Conservation (phyloP, 2,329 filamentous ascomycete genomes). For the Cladosporium sp. region DNA sequence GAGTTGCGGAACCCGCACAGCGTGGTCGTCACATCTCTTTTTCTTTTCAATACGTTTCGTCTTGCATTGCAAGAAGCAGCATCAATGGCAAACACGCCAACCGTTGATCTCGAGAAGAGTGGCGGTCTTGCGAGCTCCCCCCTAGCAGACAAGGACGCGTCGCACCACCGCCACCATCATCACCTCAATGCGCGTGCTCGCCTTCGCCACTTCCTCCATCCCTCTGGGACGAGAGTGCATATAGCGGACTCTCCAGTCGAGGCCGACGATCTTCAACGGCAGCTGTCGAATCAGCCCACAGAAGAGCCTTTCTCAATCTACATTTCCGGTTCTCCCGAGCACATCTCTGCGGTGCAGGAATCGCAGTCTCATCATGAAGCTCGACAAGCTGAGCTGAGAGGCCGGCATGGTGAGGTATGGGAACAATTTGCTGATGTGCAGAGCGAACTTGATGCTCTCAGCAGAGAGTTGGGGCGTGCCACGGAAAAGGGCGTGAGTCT, state of each 20-base stretch:
- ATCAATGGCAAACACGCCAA: constrained; percentile 1
- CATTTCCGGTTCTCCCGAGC: constrained; percentile 57
- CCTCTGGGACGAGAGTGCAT: constrained; percentile 58
- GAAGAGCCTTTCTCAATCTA: constrained; percentile 53
- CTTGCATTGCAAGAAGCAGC: neutral
- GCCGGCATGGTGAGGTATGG: constrained; percentile 53
- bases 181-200: constrained; percentile 27
- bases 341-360: constrained; percentile 51
- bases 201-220: constrained; percentile 56
- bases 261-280: constrained; percentile 48
- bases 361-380: constrained; percentile 56
- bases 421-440: constrained; percentile 59
- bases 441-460: constrained; percentile 54
- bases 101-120: neutral
- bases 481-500: constrained; percentile 56
- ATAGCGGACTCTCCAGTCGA: constrained; percentile 59
- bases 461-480: constrained; percentile 55
- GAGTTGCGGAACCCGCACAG: neutral
- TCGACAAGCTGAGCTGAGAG: constrained; percentile 48
- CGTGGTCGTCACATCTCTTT: neutral
- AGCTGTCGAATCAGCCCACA: constrained; percentile 37
- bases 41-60: neutral
- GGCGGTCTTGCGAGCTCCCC: neutral
- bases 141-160: neutral
- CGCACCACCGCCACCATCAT: constrained; percentile 3